Evolutionary conservation across 2,329 filamentous ascomycete species (phyloP), one percentile per base, ranked within the genome.

Genomic region (Pseudocercospora fijiensis): DNA sequence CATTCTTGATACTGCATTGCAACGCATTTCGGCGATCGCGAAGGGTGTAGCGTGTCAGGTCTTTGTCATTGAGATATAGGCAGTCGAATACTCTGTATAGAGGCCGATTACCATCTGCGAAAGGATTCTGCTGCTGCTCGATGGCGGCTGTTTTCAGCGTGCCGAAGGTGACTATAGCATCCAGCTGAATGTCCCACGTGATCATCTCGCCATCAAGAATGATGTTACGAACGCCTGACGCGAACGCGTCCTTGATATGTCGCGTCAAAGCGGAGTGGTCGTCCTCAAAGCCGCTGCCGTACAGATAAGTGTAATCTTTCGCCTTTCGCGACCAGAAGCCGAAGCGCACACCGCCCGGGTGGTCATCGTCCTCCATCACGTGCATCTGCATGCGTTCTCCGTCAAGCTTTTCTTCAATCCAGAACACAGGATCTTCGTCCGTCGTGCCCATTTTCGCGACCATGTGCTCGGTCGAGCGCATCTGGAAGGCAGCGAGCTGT

Each of bases 131-230:
- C 73, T 93, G 88, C 71, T 94, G 90, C 0, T 88, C 84, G 30
- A 96, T 78, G 0, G 94, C 94, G 0, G 93, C 94, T 1, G 92
- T 94, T 78, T 99, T 99, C 56, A 99, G 83, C 0, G 91, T 96
- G 7, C 95, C 95, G 75, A 99, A 99, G 0, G 90, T 87, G 16
- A 96, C 89, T 58, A 95, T 90, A 61, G 90, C 90, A 78, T 96
- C 90, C 57, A 90, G 83, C 51, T 89, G 86, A 65, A 92, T 90
- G 74, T 98, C 92, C 95, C 95, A 99, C 0, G 93, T 96, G 63
- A 99, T 92, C 95, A 99, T 99, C 76, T 99, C 95, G 9, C 95
- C 95, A 72, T 99, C 95, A 0, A 99, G 83, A 57, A 99, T 96
- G 68, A 96, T 84, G 73, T 91, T 97, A 16, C 88, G 84, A 0